Evolutionary conservation across 495 filamentous ascomycete species (phyloP), one percentile per base, ranked within the genome.

Genomic region (Venustampulla echinocandica): DNA sequence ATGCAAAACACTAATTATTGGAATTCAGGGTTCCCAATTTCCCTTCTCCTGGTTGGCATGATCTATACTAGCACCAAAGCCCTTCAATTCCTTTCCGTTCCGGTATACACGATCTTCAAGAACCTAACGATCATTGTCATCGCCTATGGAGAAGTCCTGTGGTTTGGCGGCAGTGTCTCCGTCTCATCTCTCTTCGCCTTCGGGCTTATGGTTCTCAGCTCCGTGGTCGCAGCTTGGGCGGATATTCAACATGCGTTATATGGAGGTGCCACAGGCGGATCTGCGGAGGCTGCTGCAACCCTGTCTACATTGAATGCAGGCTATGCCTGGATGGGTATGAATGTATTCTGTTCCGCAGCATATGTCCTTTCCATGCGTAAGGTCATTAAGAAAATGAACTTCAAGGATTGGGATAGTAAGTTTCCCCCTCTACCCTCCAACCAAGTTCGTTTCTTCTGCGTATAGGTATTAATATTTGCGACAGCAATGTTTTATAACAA

Each of bases 401-500:
- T 99, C 69, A 96, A 95, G 73, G 92, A 99, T 61, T 96, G 93
- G 69, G 92, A 99, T 66, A 95, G 90, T 96, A 78, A 67, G 90
- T 77, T 21, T 20, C 40, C 25, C 10, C 4, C 15, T 32, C 10
- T 23, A 6, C 11, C 34, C n/a, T n/a, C n/a, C n/a, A n/a, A n/a
- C n/a, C n/a, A n/a, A n/a, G n/a, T n/a, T n/a, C n/a, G n/a, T n/a
- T n/a, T n/a, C n/a, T n/a, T n/a, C n/a, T n/a, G n/a, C n/a, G n/a
- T n/a, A n/a, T n/a, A n/a, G n/a, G n/a, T n/a, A n/a, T n/a, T n/a
- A n/a, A n/a, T n/a, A n/a, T n/a, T n/a, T n/a, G n/a, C n/a, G n/a
- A n/a, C n/a, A 97, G 90, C 90, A 53, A 98, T 98, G 92, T 99
- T 90, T 69, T 99, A 99, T 74, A 99, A 99, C 79, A 99, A 99